phyloP scores from a whole-genome alignment of 176 grass and related monocot genomes.

The Raddia distichophylla region DNA sequence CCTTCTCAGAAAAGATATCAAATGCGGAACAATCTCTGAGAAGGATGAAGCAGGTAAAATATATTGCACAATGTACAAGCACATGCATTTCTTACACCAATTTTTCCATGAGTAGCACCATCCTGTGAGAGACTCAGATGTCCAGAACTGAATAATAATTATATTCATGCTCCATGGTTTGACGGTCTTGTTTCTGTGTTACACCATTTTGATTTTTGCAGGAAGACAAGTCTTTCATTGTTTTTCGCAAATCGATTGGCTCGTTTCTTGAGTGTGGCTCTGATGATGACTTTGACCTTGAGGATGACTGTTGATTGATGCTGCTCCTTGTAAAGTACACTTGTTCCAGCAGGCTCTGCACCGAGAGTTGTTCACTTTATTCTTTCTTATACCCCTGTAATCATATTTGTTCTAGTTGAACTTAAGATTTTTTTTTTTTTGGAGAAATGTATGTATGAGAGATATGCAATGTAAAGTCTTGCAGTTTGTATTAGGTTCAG shows the following conservation, averaged over 20 bases:
- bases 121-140: not conserved
- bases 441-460: not conserved
- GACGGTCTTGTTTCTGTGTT: not conserved
- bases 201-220: slow-evolving; percentile 42
- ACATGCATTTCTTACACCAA: not conserved
- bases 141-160: not conserved
- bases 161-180: not conserved
- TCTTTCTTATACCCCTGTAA: slow-evolving; percentile 2
- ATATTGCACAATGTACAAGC: not conserved
- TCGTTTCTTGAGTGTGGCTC: slow-evolving; percentile 67
- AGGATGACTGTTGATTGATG: slow-evolving; percentile 49
- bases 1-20: slow-evolving; percentile 58
- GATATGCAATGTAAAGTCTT: not conserved
- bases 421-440: not conserved
- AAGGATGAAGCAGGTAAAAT: slow-evolving; percentile 69
- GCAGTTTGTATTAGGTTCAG: not conserved
- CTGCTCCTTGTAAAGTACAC: not conserved
- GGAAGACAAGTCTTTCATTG: slow-evolving; percentile 69
- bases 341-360: not conserved
- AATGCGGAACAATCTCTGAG: slow-evolving; percentile 56
- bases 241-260: slow-evolving; percentile 77
- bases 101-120: not conserved
- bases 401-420: not conserved
- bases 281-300: slow-evolving; percentile 82
- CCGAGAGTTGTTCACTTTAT: not conserved